A percentile compares a stretch with the other conserved stretches of the same genome.
Conservation (phyloP, 2,329 filamentous ascomycete species). For the Claviceps quebecensis region DNA sequence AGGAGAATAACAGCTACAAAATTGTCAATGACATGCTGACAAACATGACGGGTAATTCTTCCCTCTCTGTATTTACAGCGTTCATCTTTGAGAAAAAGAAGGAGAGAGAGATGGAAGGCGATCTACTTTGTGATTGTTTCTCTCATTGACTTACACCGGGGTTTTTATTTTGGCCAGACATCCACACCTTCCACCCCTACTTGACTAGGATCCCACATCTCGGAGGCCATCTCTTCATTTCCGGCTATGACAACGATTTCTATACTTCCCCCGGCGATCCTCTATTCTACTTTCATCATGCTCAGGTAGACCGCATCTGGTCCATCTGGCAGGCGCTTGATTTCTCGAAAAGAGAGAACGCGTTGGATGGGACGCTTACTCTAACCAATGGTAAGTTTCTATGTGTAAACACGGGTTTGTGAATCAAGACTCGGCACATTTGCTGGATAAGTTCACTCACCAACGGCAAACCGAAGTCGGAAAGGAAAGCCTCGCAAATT, state of each 20-base stretch:
- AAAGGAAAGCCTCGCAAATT: no score
- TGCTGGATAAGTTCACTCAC: neutral
- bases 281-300: slow-evolving; percentile 4
- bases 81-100: neutral
- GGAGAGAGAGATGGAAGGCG: no score
- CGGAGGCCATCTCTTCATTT: neutral
- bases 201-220: neutral
- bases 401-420: neutral
- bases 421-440: no score
- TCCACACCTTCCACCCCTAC: slow-evolving; percentile 1
- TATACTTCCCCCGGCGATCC: slow-evolving; percentile 4
- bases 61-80: no score
- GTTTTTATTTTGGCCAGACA: neutral
- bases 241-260: slow-evolving; percentile 3
- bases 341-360: neutral
- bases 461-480: neutral
- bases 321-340: slow-evolving; percentile 5
- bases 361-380: neutral
- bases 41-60: neutral
- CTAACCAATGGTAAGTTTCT: slow-evolving; percentile 1
- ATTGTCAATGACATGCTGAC: neutral
- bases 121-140: neutral
- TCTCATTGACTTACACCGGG: neutral
- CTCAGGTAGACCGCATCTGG: slow-evolving; percentile 4
- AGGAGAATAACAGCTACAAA: neutral